Percentiles rank a stretch among this genome's conserved stretches.
These are phyloP conservation scores for Rutstroemia sp. DNA, from an alignment of 2,329 filamentous ascomycete genomes.

Conservation along the genomic window DNA sequence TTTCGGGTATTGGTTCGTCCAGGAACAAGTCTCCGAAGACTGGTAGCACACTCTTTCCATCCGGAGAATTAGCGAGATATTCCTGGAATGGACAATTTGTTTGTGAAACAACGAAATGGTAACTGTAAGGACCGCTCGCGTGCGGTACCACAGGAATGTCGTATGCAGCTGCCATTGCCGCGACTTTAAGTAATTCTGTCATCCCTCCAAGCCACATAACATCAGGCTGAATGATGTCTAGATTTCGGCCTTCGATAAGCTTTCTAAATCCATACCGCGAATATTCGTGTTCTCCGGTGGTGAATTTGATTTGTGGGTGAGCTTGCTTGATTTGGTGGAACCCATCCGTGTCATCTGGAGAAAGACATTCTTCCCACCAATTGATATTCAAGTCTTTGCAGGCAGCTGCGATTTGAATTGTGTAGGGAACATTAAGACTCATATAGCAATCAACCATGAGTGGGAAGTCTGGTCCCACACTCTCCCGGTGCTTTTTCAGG, in stretches of 20 bases:
- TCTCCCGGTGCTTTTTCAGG: slow-evolving; percentile 74
- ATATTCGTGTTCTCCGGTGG: slow-evolving; percentile 93
- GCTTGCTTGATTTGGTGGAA: slow-evolving; percentile 86
- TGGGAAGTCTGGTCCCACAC: slow-evolving; percentile 82
- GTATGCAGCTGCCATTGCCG: slow-evolving; percentile 84
- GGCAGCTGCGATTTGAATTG: slow-evolving; percentile 80
- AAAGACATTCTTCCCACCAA: slow-evolving; percentile 95
- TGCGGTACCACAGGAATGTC: slow-evolving; percentile 95
- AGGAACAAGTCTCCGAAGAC: slow-evolving; percentile 88
- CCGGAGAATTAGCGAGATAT: slow-evolving; percentile 87
- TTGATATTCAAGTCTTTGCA: slow-evolving; percentile 81
- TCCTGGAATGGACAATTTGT: slow-evolving; percentile 93
- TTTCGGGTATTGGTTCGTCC: slow-evolving; percentile 81
- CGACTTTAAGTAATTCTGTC: slow-evolving; percentile 85
- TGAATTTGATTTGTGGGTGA: slow-evolving; percentile 87
- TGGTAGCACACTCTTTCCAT: slow-evolving; percentile 81
- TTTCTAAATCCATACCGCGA: slow-evolving; percentile 92
- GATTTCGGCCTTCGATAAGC: slow-evolving; percentile 81
- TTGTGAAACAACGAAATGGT: slow-evolving; percentile 93
- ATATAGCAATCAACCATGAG: slow-evolving; percentile 97
- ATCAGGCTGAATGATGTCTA: slow-evolving; percentile 92
- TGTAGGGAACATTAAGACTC: slow-evolving; percentile 88
- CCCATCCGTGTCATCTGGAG: slow-evolving; percentile 86
- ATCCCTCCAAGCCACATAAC: slow-evolving; percentile 96
- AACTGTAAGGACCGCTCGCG: slow-evolving; percentile 87